phyloP scores from a whole-genome alignment of 306 rosid genomes.

The Albizia julibrissin region DNA sequence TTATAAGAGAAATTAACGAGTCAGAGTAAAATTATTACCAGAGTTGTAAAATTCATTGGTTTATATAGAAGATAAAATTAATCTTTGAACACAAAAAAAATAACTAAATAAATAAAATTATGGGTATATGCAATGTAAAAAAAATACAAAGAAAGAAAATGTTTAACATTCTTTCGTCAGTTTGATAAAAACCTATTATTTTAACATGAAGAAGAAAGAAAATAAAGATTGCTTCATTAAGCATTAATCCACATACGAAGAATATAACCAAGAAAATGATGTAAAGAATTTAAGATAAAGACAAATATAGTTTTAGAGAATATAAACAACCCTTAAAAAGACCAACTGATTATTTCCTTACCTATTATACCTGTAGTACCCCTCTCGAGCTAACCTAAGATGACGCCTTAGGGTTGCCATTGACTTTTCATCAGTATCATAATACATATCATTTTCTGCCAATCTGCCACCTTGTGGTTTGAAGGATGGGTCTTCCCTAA shows the following conservation, averaged over 20 bases:
- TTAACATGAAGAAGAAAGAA: neutral
- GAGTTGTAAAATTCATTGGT: slow-evolving; percentile 6
- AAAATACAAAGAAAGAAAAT: neutral
- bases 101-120: neutral
- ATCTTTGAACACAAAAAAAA: neutral
- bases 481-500: slow-evolving; percentile 87
- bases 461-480: slow-evolving; percentile 93
- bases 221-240: neutral
- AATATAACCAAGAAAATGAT: slow-evolving; percentile 5
- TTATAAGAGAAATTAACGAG: slow-evolving; percentile 19
- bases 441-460: slow-evolving; percentile 95
- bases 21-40: slow-evolving; percentile 7
- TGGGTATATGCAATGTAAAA: neutral
- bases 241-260: slow-evolving; percentile 1
- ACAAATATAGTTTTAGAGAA: neutral
- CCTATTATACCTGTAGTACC: slow-evolving; percentile 90
- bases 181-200: slow-evolving; percentile 7
- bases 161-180: neutral
- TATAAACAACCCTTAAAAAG: slow-evolving; percentile 15
- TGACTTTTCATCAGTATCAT: slow-evolving; percentile 95
- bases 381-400: slow-evolving; percentile 87
- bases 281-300: slow-evolving; percentile 20
- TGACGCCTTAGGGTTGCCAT: slow-evolving; percentile 93
- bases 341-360: slow-evolving; percentile 34
- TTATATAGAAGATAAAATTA: neutral